Evolutionary conservation across 495 filamentous ascomycete species (phyloP), one percentile per base, ranked within the genome.

Genomic region (Hyaloscypha bicolor): DNA sequence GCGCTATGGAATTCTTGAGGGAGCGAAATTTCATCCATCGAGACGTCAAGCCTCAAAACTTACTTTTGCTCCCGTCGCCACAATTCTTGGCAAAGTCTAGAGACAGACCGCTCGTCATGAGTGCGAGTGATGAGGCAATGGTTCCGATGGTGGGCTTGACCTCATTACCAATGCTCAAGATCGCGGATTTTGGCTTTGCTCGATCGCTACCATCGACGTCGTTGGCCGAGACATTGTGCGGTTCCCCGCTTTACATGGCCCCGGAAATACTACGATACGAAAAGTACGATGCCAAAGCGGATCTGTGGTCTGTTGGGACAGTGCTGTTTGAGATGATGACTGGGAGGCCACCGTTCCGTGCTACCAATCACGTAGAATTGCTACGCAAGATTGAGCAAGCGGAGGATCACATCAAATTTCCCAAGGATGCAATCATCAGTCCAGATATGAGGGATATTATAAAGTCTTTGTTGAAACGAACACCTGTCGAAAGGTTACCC

Each of bases 211-310:
- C 94, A 8, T 84, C 90, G 11, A 94, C 94, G 1, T 92, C 94
- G 2, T 81, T 99, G 53, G 95, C 95, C 9, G 95, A 99, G 75
- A 99, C 95, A 3, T 83, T 99, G 6, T 99, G 95, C 76, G 95
- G 95, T 37, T 99, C 95, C n/a, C 95, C 95, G 16, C 83, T 99
- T 30, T 99, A 99, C 78, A 99, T 99, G 95, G 95, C 95, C 1
- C 95, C 95, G 2, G 95, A 99, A 78, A 99, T 99, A 66, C 85
- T 99, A 52, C 88, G 94, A 52, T 99, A 97, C 71, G 94, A 99
- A 75, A 94, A 93, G 75, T 99, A 99, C 76, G 94, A 97, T 79
- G 93, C 94, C 55, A 96, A 94, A 75, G 95, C 93, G 51, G 95
- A 99, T 81, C 79, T 99, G 42, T 99, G 95, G 95, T 99, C 95